Base-by-base conservation (phyloP, 192 early-diverging fungal genomes). In the Phycomyces blakesleeanus region DNA sequence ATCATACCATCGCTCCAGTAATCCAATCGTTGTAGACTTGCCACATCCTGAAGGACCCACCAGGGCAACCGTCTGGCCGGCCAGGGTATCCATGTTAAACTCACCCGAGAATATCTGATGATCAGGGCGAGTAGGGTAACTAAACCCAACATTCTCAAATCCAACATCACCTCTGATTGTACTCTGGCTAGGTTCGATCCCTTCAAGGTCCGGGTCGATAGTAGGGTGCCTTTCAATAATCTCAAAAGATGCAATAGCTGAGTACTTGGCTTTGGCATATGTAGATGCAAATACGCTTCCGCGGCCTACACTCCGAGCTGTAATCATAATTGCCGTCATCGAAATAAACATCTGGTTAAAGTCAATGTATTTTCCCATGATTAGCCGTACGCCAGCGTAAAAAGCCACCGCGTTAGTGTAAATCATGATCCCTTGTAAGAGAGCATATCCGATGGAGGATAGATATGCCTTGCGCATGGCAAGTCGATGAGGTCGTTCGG, bases 21-120 rank as follows among this genome's bases (percentile, higher is more conserved):
- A 74, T 42, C 71, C 78, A 42, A 86, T 74, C 1, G 80, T 77
- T 0, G 87, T 87, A 5, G 79, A 83, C 63, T 97, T 97, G 49
- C 94, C 94, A 38, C 89, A 91, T 8, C 93, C 93, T 0, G 89
- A 89, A 20, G 86, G 78, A 29, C 86, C 94, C 2, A 94, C 93
- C 42, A 95, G 68, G 10, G 94, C 94, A 55, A 96, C 80, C 0
- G 89, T 96, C 68, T 78, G 69, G 22, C 90, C 88, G 12, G 89
- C 67, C 1, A 62, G 42, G 5, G 66, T 78, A 6, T 52, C 53
- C 12, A 87, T 50, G 20, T 73, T 67, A 52, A 89, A 71, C 26
- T 78, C 72, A 22, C 86, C 86, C 47, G 73, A 76, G 54, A 92
- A 76, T 47, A 91, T 83, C 0, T 71, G 66, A 21, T 81, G 73